phyloP scores from a whole-genome alignment of 345 rosid genomes.

The Rhodamnia rubescens region DNA sequence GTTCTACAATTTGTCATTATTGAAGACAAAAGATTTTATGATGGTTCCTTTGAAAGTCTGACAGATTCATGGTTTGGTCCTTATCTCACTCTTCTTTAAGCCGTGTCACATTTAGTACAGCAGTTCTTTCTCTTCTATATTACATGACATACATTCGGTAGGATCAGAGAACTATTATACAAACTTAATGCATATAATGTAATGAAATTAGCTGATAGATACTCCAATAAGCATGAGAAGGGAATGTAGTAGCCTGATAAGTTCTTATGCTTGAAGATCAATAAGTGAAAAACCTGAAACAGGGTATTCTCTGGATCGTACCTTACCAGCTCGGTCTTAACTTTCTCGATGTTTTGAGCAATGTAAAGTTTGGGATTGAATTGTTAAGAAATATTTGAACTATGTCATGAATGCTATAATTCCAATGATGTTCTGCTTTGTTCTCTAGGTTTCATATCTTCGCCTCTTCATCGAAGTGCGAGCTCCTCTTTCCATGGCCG shows the following conservation, averaged over 20 bases:
- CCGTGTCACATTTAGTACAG: background rate
- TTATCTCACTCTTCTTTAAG: background rate
- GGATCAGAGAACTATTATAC: background rate
- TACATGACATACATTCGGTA: background rate
- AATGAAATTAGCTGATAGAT: background rate
- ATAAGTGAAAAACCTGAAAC: background rate
- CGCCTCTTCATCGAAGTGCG: constrained; percentile 20
- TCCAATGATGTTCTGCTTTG: background rate
- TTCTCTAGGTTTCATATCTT: constrained; percentile 31
- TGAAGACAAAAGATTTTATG: background rate
- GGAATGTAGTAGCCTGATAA: background rate
- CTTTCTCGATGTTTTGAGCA: background rate
- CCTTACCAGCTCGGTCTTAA: background rate
- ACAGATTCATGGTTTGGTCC: background rate
- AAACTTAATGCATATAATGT: background rate
- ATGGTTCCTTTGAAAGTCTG: background rate
- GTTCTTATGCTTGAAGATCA: background rate
- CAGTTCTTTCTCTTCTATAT: background rate
- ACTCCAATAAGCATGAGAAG: background rate
- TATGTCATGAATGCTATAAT: background rate
- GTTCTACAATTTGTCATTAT: background rate
- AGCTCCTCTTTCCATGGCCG: constrained; percentile 38
- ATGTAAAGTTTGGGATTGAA: background rate
- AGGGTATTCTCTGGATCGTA: background rate
- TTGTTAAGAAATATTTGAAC: background rate